Base-by-base conservation (phyloP, 2,329 filamentous ascomycete genomes). In the Sclerotinia glacialis region DNA sequence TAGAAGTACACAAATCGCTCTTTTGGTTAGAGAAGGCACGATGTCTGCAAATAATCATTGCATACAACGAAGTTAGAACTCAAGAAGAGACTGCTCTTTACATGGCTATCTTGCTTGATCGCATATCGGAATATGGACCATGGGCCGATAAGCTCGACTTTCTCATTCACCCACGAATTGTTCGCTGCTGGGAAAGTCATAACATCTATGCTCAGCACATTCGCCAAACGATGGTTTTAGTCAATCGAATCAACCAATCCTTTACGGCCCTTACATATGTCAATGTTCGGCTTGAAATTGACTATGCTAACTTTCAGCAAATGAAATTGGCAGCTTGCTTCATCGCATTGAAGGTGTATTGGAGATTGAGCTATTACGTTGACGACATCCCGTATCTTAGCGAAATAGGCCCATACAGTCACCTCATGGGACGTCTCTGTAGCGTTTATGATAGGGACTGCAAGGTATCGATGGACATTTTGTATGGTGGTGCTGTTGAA, bases 281-380 rank as follows among this genome's bases (percentile, higher is more conserved):
- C 14, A 49, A 49, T 49, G 31, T 49, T 49, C 28, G 40, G 5
- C 14, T 60, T 5, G 44, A 49, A 5, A 14, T 60, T 49, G 58
- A 60, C n/a, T 60, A 49, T 49, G n/a, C 58, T 0, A 60, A 37
- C 44, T 60, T 60, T 34, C 58, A 37, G 12, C 58, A 60, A 49
- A 60, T 60, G n/a, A 49, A 49, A 21, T 37, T 60, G 8, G 58
- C 58, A 49, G 58, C 58, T 49, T 47, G 42, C 21, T 28, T 60
- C 31, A 37, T 60, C 5, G 44, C 21, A 12, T 60, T 60, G 8
- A 16, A 49, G 12, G 4, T 4, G 44, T 4, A 60, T 8, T 60
- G 58, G 58, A 37, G 7, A 23, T 49, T 60, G 44, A 37, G 21
- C 12, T 60, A 60, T 12, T 49, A 37, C 21, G 8, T 60, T 26